phyloP scores from a whole-genome alignment of 345 rosid species.

The Carallia brachiata region DNA sequence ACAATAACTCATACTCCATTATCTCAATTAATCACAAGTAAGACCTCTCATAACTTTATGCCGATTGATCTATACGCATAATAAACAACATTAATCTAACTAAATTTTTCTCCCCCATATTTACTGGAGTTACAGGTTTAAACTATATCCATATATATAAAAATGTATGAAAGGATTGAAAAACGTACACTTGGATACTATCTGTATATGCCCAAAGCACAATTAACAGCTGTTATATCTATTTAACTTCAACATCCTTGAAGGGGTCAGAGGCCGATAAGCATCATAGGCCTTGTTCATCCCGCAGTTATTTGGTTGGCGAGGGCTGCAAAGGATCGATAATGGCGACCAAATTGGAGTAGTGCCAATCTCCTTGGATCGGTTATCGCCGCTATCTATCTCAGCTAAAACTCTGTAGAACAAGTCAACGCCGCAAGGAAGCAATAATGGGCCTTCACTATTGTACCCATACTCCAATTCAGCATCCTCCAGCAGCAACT shows the following conservation, averaged over 20 bases:
- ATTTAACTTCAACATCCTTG: constrained; percentile 39
- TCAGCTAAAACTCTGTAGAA: constrained; percentile 57
- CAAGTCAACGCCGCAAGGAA: constrained; percentile 72
- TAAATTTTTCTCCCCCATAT: too few relatives aligned
- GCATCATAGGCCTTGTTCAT: constrained; percentile 22
- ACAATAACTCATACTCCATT: too few relatives aligned
- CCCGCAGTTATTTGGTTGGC: neutral
- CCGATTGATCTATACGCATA: too few relatives aligned
- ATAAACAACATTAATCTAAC: too few relatives aligned
- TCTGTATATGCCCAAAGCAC: too few relatives aligned
- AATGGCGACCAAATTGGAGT: constrained; percentile 9
- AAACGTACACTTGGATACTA: too few relatives aligned
- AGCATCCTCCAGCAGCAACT: constrained; percentile 70
- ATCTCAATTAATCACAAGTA: too few relatives aligned
- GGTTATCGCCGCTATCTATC: constrained; percentile 33
- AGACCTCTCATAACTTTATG: too few relatives aligned
- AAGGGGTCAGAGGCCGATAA: constrained; percentile 41
- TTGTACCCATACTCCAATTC: constrained; percentile 61
- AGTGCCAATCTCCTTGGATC: neutral
- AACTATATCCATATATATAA: too few relatives aligned
- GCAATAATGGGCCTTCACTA: constrained; percentile 61
- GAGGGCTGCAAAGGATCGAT: constrained; percentile 7
- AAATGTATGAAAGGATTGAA: too few relatives aligned
- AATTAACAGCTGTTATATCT: constrained; percentile 10
- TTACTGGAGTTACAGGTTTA: too few relatives aligned